Conservation (phyloP, 2,329 filamentous ascomycete genomes). For the Moelleriella libera region DNA sequence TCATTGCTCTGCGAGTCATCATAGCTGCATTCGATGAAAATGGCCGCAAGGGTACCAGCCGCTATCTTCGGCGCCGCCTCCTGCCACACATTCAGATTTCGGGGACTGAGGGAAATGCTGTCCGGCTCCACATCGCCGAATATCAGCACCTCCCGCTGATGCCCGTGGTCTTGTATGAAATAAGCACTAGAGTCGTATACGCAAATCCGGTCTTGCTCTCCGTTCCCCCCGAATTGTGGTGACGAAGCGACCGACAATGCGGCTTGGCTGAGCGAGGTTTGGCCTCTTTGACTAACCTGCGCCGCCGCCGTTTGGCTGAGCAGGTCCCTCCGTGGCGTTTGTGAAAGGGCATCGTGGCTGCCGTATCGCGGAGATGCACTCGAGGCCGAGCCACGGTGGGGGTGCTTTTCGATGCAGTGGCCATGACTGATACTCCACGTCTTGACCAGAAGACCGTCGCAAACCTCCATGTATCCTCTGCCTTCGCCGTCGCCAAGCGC, state of each 20-base stretch:
- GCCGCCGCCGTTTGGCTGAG: slow-evolving; percentile 8
- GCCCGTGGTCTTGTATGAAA: slow-evolving; percentile 68
- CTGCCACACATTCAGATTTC: slow-evolving; percentile 73
- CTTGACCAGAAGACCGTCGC: slow-evolving; percentile 78
- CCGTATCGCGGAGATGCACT: slow-evolving; percentile 33
- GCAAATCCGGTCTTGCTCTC: slow-evolving; percentile 37
- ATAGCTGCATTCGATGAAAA: slow-evolving; percentile 95
- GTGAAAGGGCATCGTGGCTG: slow-evolving; percentile 31
- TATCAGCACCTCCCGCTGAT: slow-evolving; percentile 68
- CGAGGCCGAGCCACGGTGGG: slow-evolving; percentile 44
- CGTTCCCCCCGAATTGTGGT: slow-evolving; percentile 11
- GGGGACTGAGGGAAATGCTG: slow-evolving; percentile 63
- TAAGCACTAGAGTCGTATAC: slow-evolving; percentile 85
- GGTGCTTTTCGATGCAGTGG: slow-evolving; percentile 64
- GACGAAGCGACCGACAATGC: slow-evolving; percentile 11
- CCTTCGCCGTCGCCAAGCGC: slow-evolving; percentile 68
- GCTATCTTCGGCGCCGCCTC: slow-evolving; percentile 79
- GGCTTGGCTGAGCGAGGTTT: slow-evolving; percentile 17
- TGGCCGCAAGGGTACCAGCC: slow-evolving; percentile 54
- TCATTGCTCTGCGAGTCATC: slow-evolving; percentile 66
- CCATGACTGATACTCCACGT: slow-evolving; percentile 83
- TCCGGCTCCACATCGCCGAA: slow-evolving; percentile 96
- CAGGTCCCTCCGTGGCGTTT: slow-evolving; percentile 13
- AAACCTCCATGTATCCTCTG: slow-evolving; percentile 76
- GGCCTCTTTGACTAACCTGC: slow-evolving; percentile 5